Evolutionary conservation across 805 yeast genomes (phyloP).

Genomic region (Myxozyma melibiosi): DNA sequence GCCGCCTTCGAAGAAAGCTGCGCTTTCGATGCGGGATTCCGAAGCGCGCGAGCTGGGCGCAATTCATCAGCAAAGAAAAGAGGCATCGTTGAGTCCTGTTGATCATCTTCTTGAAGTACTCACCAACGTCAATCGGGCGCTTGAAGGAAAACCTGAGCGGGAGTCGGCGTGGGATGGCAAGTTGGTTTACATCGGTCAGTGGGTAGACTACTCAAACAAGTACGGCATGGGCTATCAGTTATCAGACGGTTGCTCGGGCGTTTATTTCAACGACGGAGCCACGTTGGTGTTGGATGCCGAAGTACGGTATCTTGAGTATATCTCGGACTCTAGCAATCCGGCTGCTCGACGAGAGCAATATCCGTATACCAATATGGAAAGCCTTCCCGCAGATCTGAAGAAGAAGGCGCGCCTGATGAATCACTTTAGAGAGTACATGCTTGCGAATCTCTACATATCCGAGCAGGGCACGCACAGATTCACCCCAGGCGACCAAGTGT

Average conservation of each 20-base stretch:
- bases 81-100: background rate
- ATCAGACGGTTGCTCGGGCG: conserved; percentile 88
- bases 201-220: conserved; percentile 97
- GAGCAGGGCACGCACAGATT: conserved; percentile 49
- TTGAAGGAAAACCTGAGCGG: background rate
- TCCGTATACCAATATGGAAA: background rate
- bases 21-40: background rate
- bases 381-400: conserved; percentile 39
- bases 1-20: background rate
- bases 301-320: conserved; percentile 34
- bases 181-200: conserved; percentile 69
- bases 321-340: conserved; percentile 8
- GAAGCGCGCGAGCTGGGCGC: background rate
- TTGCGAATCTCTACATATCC: conserved; percentile 66
- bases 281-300: conserved; percentile 65
- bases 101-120: conserved; percentile 5
- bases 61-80: background rate
- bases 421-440: conserved; percentile 90
- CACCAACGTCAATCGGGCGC: conserved; percentile 9
- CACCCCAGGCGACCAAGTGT: conserved; percentile 4
- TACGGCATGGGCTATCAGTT: conserved; percentile 94
- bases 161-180: background rate
- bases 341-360: background rate
- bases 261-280: conserved; percentile 80
- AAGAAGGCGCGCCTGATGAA: conserved; percentile 80